Conservation (phyloP, 2,329 filamentous ascomycete genomes). For the Trichoderma koningiopsis region DNA sequence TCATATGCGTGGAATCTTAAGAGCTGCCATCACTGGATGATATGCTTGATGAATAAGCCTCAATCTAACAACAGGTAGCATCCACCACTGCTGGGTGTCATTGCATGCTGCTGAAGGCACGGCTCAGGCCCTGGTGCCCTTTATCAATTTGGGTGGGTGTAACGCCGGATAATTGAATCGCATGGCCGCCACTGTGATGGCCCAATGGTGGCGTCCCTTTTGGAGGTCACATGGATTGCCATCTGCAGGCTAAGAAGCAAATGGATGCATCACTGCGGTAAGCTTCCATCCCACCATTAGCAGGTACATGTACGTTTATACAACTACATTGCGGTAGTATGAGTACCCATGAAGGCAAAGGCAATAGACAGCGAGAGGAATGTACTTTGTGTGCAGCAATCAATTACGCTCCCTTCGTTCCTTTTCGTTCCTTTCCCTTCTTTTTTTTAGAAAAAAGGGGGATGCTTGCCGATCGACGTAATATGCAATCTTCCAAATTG, state of each 20-base stretch:
- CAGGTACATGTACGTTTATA: background rate
- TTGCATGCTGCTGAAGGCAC: constrained; percentile 1
- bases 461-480: background rate
- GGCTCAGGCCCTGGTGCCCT: background rate
- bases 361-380: background rate
- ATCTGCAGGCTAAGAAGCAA: constrained; percentile 7
- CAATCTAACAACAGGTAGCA: background rate
- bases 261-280: constrained; percentile 5
- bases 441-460: background rate
- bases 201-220: background rate
- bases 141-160: background rate
- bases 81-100: background rate
- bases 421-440: background rate
- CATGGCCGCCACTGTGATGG: background rate
- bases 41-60: background rate
- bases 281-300: background rate
- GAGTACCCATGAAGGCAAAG: background rate
- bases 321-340: background rate
- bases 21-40: background rate
- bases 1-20: background rate
- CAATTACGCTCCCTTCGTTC: background rate
- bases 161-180: constrained; percentile 18
- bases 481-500: constrained; percentile 1
- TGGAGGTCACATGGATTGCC: constrained; percentile 6
- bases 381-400: background rate